Evolutionary conservation across 2,329 filamentous ascomycete species (phyloP), one percentile per base, ranked within the genome.

Genomic region (Macrophomina phaseolina): DNA sequence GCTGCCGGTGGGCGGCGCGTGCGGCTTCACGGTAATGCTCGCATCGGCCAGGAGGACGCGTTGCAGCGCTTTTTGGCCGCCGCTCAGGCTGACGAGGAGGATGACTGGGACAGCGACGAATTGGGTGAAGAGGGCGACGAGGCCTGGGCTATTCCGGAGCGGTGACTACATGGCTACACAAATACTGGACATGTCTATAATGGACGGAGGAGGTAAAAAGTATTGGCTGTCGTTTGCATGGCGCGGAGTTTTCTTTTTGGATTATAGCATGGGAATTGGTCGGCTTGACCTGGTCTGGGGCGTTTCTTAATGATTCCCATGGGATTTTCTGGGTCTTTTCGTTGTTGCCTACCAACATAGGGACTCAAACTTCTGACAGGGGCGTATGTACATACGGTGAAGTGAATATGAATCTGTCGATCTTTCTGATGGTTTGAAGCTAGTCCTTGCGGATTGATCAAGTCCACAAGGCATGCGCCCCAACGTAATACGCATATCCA

Each of bases 91-190:
- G 85, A 87, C 68, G 80, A 83, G 49, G 85, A 87, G 73, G 85
- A 87, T 69, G 85, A 82, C 67, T 87, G 85, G 85, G 84, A 87
- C 69, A 86, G 84, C 68, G 85, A 87, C 72, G 85, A 87, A 71
- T 69, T 87, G 61, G 83, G 85, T 65, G 75, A 74, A 34, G 72
- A 71, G 9, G 68, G 62, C 3, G 62, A 67, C 18, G 55, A 36
- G 8, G 65, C 65, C 16, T 71, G 65, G 53, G 68, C 64, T n/a
- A 71, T 71, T 64, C 62, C 67, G 45, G 66, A 66, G 42, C 55
- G 68, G 64, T 69, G 60, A 68, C 51, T 48, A n/a, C 12, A 42
- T 28, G 4, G 45, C 12, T 36, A 12, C 6, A 62, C 4, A 62
- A 8, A 23, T 11, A 11, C 14, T 8, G 16, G 6, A 30, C n/a